Percentiles rank a stretch among this genome's conserved stretches.
Conservation (phyloP, 2,329 filamentous ascomycete species). For the Arthrobotrys sphaeroides region DNA sequence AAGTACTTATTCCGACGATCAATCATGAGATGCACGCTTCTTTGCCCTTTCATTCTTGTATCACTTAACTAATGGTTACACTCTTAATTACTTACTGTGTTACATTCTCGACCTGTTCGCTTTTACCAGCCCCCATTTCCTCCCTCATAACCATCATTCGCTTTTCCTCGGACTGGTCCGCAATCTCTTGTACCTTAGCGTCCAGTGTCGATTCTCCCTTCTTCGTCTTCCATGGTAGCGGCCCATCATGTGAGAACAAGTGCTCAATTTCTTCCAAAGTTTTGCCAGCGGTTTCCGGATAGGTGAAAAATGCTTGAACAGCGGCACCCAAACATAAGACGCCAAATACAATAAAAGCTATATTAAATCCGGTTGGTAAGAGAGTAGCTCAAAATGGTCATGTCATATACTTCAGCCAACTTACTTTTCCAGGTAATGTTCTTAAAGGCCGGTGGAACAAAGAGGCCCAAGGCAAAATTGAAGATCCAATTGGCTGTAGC, state of each 20-base stretch:
- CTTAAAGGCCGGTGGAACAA: conserved; percentile 64
- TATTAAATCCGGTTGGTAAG: not conserved
- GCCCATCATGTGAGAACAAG: conserved; percentile 63
- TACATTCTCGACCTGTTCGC: conserved; percentile 1
- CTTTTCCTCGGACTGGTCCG: conserved; percentile 11
- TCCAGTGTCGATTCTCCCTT: conserved; percentile 21
- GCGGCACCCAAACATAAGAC: conserved; percentile 66
- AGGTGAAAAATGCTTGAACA: conserved; percentile 67
- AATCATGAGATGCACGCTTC: not conserved
- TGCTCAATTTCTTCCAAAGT: conserved; percentile 67
- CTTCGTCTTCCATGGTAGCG: conserved; percentile 62
- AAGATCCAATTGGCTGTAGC: conserved; percentile 67
- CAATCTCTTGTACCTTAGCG: conserved; percentile 17
- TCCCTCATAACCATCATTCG: conserved; percentile 19
- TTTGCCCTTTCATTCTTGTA: too few species aligned
- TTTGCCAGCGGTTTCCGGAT: conserved; percentile 69
- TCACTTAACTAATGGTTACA: not conserved
- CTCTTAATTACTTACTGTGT: not conserved
- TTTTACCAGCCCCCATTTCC: conserved; percentile 1
- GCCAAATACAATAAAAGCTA: conserved; percentile 66
- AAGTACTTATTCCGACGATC: not conserved
- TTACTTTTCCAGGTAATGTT: conserved; percentile 64
- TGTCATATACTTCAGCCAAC: not conserved
- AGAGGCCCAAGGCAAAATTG: conserved; percentile 66
- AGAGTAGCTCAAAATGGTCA: not conserved